Base-by-base conservation (phyloP, 306 rosid genomes). In the Dicorynia guianensis region DNA sequence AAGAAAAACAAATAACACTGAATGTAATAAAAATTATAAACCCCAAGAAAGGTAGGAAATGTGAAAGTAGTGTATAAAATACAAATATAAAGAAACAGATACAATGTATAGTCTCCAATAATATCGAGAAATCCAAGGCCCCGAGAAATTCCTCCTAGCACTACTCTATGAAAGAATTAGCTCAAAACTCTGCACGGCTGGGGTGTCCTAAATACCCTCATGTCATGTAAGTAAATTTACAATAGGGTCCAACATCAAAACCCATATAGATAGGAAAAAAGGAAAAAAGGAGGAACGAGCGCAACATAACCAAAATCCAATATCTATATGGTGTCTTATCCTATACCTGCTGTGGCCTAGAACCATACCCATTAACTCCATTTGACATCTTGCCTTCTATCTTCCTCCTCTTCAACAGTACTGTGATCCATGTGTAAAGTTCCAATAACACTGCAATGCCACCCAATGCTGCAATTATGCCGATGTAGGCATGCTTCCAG, bases 401-500 rank as follows among this genome's bases (percentile, higher is more conserved):
- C 33, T 49, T 46, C 77, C 69, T 88, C 81, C 81, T 86, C 78
- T 86, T 88, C 57, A 84, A 7, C 3, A n/a, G n/a, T n/a, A 81
- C 85, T 33, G 84, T 14, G 12, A 79, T 75, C 95, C 95, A 85
- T 11, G 93, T 88, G 75, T 67, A 79, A 8, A 74, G 90, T 74
- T 95, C 97, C 78, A 92, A 79, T 53, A 88, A 10, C 61, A 79
- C 61, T 42, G 97, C 96, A 72, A 85, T 79, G 67, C 76, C 89
- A 34, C 79, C 99, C 85, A 92, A 80, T 20, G 87, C 86, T 47
- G 76, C 86, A 67, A 92, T 83, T 15, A 87, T 53, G 14, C 91
- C 96, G 58, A 86, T 87, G 80, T 95, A 95, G 0, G 91, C 84
- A 11, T 76, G 75, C 83, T 85, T 95, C 91, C 92, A 90, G 42